Percentiles rank a stretch among this genome's conserved stretches.
phyloP scores from a whole-genome alignment of 176 grass and related monocot species.

The Puccinellia tenuiflora region DNA sequence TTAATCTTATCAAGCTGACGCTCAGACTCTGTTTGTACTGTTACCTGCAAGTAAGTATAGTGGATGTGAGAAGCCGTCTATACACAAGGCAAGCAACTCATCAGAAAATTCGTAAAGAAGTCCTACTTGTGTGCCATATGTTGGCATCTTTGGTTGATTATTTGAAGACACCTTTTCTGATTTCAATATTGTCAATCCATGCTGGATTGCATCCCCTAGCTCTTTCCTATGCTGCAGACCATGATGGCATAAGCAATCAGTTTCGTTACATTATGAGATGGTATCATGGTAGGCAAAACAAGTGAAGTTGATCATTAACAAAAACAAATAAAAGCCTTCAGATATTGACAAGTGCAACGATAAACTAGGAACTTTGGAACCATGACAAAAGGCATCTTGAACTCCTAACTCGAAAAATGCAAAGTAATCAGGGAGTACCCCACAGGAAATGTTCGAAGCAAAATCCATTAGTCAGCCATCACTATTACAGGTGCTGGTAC shows the following conservation, averaged over 20 bases:
- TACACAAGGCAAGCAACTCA: neutral
- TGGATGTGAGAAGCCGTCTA: conserved; percentile 20
- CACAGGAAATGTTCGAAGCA: conserved; percentile 12
- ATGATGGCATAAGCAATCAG: conserved; percentile 21
- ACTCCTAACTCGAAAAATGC: neutral
- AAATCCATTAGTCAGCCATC: neutral
- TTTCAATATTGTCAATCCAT: conserved; percentile 86
- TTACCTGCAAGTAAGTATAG: conserved; percentile 50
- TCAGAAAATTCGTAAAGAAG: conserved; percentile 1
- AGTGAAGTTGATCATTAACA: neutral
- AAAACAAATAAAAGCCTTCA: conserved; percentile 5
- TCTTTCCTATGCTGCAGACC: conserved; percentile 78
- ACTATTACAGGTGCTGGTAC: neutral
- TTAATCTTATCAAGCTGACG: conserved; percentile 91
- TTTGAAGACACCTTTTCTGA: conserved; percentile 73
- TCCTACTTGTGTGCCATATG: conserved; percentile 93
- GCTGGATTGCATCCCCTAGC: conserved; percentile 78
- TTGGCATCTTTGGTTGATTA: conserved; percentile 89
- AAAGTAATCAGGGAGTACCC: neutral
- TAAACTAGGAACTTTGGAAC: conserved; percentile 7
- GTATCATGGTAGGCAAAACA: neutral
- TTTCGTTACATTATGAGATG: neutral
- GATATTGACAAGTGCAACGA: neutral
- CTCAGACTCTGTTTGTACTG: conserved; percentile 78
- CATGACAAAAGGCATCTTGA: neutral